Conservation (phyloP, 306 rosid species). For the barrel medic (Medicago truncatula) region DNA sequence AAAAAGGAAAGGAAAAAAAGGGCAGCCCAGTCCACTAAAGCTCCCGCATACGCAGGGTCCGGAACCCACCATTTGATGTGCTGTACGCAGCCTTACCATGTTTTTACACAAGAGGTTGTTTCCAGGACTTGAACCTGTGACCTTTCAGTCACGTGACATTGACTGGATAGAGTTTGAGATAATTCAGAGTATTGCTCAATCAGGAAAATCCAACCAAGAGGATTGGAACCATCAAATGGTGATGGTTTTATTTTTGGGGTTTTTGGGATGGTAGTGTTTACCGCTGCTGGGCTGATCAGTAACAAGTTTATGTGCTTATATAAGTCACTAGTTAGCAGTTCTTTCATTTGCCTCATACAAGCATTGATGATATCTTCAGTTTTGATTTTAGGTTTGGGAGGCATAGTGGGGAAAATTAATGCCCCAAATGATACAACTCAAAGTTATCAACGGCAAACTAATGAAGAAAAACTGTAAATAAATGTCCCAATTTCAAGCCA, state of each 20-base stretch:
- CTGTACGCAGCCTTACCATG: too few species aligned
- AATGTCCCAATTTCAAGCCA: neutral
- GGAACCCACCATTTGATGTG: too few species aligned
- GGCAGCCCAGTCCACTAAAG: too few species aligned
- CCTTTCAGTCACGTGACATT: neutral
- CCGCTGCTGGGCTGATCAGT: neutral
- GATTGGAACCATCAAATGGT: neutral
- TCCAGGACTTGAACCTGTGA: too few species aligned
- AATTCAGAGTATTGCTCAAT: neutral
- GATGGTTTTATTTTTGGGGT: neutral
- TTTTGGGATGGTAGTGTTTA: neutral
- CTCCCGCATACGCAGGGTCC: too few species aligned
- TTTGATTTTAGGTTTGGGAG: too few species aligned
- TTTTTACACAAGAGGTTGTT: too few species aligned
- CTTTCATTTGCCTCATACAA: too few species aligned
- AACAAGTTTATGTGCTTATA: neutral
- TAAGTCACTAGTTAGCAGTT: too few species aligned
- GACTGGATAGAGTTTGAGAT: neutral
- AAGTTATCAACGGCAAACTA: neutral
- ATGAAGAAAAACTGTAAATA: constrained; percentile 3
- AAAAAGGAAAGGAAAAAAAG: too few species aligned
- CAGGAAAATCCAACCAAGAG: neutral
- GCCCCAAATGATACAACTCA: neutral
- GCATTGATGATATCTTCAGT: too few species aligned
- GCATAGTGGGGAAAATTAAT: too few species aligned